Evolutionary conservation across 192 early-diverging fungal genomes (phyloP), one percentile per base, ranked within the genome.

Genomic region (Kickxella alabastrina): DNA sequence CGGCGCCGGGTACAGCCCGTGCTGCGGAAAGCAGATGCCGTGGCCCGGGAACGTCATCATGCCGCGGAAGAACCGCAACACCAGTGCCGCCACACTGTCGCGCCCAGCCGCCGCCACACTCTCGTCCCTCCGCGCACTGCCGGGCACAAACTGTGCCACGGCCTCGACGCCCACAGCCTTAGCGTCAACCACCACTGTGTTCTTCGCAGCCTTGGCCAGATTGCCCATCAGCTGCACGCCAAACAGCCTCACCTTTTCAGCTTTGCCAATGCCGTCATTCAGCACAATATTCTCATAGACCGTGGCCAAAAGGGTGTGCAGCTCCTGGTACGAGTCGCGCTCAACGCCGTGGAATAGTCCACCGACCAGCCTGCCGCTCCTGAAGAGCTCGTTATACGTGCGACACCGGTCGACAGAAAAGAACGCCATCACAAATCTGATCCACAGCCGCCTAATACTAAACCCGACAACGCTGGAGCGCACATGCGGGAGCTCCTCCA

Each of bases 21-120:
- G 52, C 27, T 76, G 66, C 36, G 54, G 56, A 58, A 65, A 76
- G 43, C 73, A 76, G 22, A 76, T 68, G 1, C 73, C 73, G 2
- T 59, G 25, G 2, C 73, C 73, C 0, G 73, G 73, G 27, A 49
- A 55, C 35, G 73, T 65, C 65, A 70, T 76, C 59, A 76, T 38
- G 8, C 66, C 73, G 19, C 46, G 53, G 34, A 76, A 57, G 31
- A 76, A 76, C 36, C 73, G 57, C 2, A 57, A 38, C 21, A 70
- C 46, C 23, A 76, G 45, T 14, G 41, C 73, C 17, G 67, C 29
- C 28, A 65, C 29, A 34, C 54, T 65, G 46, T 76, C 73, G 19
- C 25, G 50, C 8, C 43, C 24, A 25, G 42, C 19, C 1, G 47
- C 19, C 1, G 18, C 32, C 1, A 8, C 31, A 14, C 19, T 22